Conservation (phyloP, 2,329 filamentous ascomycete species). For the Aspergillus sp. region DNA sequence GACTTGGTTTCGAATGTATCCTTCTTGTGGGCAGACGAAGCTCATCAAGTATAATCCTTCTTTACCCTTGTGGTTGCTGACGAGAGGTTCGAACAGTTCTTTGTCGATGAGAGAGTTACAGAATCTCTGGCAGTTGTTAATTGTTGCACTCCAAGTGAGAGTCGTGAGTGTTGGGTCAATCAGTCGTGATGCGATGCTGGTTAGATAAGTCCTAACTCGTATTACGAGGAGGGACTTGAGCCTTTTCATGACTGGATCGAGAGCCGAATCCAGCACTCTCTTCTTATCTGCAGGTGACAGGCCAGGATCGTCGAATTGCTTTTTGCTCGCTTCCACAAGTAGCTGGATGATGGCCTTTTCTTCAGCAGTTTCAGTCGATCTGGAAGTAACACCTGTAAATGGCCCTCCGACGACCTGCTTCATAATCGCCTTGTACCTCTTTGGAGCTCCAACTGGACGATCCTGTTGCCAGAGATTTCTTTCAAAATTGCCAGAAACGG, state of each 20-base stretch:
- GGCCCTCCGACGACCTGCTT: conserved; percentile 38
- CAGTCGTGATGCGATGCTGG: conserved; percentile 24
- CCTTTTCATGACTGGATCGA: conserved; percentile 2
- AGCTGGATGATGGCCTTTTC: conserved; percentile 16
- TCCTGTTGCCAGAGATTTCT: conserved; percentile 8
- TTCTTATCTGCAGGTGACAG: background rate
- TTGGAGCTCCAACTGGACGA: conserved; percentile 7
- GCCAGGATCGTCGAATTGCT: conserved; percentile 1
- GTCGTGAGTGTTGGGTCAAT: conserved; percentile 16
- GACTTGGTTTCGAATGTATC: conserved; percentile 16
- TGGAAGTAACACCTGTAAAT: conserved; percentile 25
- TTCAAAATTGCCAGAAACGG: background rate
- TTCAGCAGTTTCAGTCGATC: conserved; percentile 14
- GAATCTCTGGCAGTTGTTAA: conserved; percentile 38
- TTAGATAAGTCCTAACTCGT: conserved; percentile 25
- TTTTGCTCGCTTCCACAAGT: conserved; percentile 1
- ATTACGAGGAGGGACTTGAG: conserved; percentile 19
- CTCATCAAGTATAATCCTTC: conserved; percentile 35
- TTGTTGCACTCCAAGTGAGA: conserved; percentile 26
- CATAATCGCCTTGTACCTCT: conserved; percentile 35
- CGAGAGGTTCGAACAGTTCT: conserved; percentile 26
- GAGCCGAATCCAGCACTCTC: background rate
- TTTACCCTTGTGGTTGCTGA: conserved; percentile 1
- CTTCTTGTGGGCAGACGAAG: conserved; percentile 31
- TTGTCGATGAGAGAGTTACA: conserved; percentile 32